A percentile compares a stretch with the other conserved stretches of the same genome.
Evolutionary conservation across 2,329 filamentous ascomycete species (phyloP).

Genomic region (Nemania diffusa): DNA sequence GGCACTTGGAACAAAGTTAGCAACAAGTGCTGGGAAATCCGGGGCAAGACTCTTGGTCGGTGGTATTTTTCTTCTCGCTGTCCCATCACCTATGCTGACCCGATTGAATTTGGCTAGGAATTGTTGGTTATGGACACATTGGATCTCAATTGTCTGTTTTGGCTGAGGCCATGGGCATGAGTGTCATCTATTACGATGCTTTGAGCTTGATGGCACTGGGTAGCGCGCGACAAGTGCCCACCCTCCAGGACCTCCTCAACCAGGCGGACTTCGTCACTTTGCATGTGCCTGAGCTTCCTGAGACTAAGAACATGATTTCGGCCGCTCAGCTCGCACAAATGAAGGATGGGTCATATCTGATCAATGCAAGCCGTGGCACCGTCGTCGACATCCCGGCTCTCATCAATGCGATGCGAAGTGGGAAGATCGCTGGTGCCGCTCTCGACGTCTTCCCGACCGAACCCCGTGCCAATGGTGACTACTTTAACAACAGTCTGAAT

Average conservation of each 20-base stretch:
- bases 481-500: conserved; percentile 89
- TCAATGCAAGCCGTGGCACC: conserved; percentile 94
- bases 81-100: conserved; percentile 12
- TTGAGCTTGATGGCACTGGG: conserved; percentile 94
- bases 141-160: conserved; percentile 95
- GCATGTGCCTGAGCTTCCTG: conserved; percentile 91
- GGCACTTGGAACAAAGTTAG: conserved; percentile 99
- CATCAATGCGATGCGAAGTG: conserved; percentile 84
- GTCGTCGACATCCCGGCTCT: conserved; percentile 95
- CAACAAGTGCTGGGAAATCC: conserved; percentile 95
- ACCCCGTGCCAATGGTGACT: conserved; percentile 92
- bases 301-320: conserved; percentile 95
- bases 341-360: conserved; percentile 92
- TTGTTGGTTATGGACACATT: conserved; percentile 97
- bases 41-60: conserved; percentile 91
- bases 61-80: conserved; percentile 18
- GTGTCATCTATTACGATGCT: conserved; percentile 96
- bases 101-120: conserved; percentile 62
- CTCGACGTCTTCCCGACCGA: conserved; percentile 96
- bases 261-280: conserved; percentile 92
- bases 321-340: conserved; percentile 81
- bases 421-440: conserved; percentile 92
- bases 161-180: conserved; percentile 98
- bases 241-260: conserved; percentile 78
- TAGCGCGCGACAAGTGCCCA: conserved; percentile 83